Base-by-base conservation (phyloP, 2,329 filamentous ascomycete genomes). In the Penicillium sp. region DNA sequence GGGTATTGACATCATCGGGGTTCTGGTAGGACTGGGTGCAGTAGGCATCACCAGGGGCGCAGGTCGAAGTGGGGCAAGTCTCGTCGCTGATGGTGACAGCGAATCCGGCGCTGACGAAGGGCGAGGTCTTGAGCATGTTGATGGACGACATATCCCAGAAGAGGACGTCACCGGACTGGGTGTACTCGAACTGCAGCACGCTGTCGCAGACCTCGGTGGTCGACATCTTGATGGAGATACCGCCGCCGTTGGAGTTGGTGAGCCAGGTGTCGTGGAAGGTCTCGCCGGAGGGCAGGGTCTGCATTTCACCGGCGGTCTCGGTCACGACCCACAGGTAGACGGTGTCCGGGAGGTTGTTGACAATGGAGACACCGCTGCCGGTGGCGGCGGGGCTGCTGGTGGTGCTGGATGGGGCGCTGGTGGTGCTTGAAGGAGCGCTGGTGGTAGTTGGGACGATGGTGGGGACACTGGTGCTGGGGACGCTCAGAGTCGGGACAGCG, bases 151-250 rank as follows among this genome's bases (percentile, higher is more conserved):
- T 50, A 44, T 66, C 63, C 63, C 63, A 66, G 50, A 53, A 66
- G 45, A 66, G 47, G 9, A 48, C 53, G 2, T 57, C 51, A n/a
- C 53, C 57, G 21, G 51, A 42, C 44, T 56, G 40, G 50, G 61
- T 66, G 58, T 66, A 66, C 58, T 66, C 64, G 56, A 63, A 66
- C 49, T 66, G 64, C 15, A 66, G 52, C 15, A 66, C 61, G 43
- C 51, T 56, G 43, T 41, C 39, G 40, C 53, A 43, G 40, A 47
- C 40, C 7, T 52, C 40, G 12, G 52, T 49, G 31, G 61, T 63
- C 29, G 60, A 55, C 33, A 66, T 51, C 57, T 66, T 66, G 56
- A 66, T 63, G 31, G 64, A 66, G 53, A 66, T 53, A 37, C 64
- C 64, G 32, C 63, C 63, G 21, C 61, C 62, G 45, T 61, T 58